A percentile compares a stretch with the other conserved stretches of the same genome.
Evolutionary conservation across 2,329 filamentous ascomycete species (phyloP).

Genomic region (Epichloe sp.): DNA sequence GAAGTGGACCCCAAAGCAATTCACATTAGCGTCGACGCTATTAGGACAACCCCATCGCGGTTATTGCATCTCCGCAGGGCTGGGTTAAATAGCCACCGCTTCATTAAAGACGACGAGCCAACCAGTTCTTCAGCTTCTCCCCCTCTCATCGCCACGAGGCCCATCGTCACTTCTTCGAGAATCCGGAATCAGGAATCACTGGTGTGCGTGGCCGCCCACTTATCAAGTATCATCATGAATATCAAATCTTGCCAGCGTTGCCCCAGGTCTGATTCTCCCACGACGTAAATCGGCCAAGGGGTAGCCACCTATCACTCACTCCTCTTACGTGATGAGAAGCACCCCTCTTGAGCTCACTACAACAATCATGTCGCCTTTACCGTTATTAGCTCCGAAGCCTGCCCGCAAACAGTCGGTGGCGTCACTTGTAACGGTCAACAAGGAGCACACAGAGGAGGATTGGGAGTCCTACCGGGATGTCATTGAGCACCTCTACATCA

Average conservation of each 20-base stretch:
- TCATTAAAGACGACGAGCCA: too few relatives aligned
- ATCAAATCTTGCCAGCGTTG: neutral
- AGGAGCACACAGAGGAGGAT: constrained; percentile 23
- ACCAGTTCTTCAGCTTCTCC: too few relatives aligned
- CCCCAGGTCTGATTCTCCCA: neutral
- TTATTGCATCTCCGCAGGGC: too few relatives aligned
- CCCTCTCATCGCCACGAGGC: neutral
- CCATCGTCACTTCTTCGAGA: neutral
- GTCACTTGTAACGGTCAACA: constrained; percentile 15
- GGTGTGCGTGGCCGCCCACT: neutral
- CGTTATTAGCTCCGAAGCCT: constrained; percentile 21
- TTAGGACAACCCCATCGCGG: too few relatives aligned
- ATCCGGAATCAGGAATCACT: neutral
- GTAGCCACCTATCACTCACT: neutral
- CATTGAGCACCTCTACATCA: constrained; percentile 22
- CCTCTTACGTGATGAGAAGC: neutral
- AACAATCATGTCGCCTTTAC: constrained; percentile 13
- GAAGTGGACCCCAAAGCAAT: too few relatives aligned
- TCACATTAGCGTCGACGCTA: too few relatives aligned
- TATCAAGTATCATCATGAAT: neutral
- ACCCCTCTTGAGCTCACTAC: neutral
- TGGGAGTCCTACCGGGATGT: constrained; percentile 20
- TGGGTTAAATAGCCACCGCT: too few relatives aligned
- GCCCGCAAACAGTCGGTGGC: constrained; percentile 14
- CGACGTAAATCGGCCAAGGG: neutral